Percentiles rank a stretch among this genome's conserved stretches.
These are phyloP conservation scores for Coemansia sp. DNA, from an alignment of 192 early-diverging fungal species.

Conservation along the genomic window DNA sequence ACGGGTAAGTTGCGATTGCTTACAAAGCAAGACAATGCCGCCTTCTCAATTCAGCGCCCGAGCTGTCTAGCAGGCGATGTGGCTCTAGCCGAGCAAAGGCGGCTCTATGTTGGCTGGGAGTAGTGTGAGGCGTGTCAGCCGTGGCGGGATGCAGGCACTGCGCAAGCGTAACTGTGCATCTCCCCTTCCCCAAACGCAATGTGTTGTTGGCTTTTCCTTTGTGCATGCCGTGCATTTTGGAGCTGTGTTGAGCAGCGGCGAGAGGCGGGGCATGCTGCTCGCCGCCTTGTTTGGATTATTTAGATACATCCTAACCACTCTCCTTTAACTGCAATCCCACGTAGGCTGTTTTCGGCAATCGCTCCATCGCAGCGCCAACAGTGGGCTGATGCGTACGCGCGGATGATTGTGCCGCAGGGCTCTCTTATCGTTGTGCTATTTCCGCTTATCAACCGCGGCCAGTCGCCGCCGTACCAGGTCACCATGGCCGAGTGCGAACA, in stretches of 20 bases:
- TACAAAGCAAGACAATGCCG: conserved; percentile 5
- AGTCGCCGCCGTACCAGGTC: conserved; percentile 35
- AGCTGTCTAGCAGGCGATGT: background rate
- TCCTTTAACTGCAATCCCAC: background rate
- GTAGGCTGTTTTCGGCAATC: conserved; percentile 47
- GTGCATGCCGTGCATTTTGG: background rate
- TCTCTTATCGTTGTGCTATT: conserved; percentile 47
- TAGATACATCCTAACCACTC: background rate
- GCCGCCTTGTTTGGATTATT: background rate
- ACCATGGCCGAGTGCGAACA: conserved; percentile 52
- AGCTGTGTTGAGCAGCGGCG: background rate
- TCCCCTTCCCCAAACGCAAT: background rate
- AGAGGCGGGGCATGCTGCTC: background rate
- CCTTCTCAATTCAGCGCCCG: background rate
- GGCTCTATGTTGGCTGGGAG: background rate
- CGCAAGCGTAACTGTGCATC: conserved; percentile 4
- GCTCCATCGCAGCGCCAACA: conserved; percentile 41
- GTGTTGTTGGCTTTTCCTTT: background rate
- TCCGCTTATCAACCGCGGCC: conserved; percentile 41
- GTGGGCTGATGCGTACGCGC: conserved; percentile 50
- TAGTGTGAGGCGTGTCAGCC: background rate
- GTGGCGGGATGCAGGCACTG: background rate
- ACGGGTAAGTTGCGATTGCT: conserved; percentile 40
- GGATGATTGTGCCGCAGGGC: conserved; percentile 44
- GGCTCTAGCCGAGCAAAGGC: no score